These are phyloP conservation scores for Coniochaeta ligniaria DNA, from an alignment of 2,329 filamentous ascomycete species.

Conservation along the genomic window DNA sequence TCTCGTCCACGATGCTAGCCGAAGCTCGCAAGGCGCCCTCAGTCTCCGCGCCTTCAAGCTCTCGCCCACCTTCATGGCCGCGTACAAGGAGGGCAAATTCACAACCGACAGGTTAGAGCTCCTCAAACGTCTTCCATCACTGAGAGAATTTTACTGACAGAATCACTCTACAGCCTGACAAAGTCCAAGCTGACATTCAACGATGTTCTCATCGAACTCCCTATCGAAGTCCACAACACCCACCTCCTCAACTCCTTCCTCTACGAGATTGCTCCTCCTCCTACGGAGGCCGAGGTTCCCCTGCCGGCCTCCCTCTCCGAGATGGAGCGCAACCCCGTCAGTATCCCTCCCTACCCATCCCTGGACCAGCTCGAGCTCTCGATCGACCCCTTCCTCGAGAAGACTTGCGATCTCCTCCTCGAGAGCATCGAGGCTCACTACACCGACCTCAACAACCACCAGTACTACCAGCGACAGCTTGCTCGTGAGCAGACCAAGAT, in stretches of 20 bases:
- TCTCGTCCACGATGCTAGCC: constrained; percentile 90
- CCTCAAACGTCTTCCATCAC: background rate
- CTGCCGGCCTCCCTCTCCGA: constrained; percentile 75
- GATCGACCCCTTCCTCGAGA: constrained; percentile 96
- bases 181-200: constrained; percentile 91
- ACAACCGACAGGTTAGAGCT: constrained; percentile 77
- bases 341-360: constrained; percentile 72
- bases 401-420: constrained; percentile 92
- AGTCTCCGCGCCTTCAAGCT: constrained; percentile 88
- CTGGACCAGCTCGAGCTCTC: constrained; percentile 84
- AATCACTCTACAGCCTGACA: constrained; percentile 61
- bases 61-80: constrained; percentile 78
- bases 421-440: constrained; percentile 98
- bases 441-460: constrained; percentile 98
- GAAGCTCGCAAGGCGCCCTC: constrained; percentile 85
- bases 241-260: constrained; percentile 93
- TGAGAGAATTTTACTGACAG: constrained; percentile 10
- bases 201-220: constrained; percentile 87
- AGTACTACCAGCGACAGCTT: constrained; percentile 89
- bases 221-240: constrained; percentile 89
- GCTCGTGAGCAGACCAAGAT: constrained; percentile 96
- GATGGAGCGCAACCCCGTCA: constrained; percentile 58
- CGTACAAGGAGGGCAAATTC: constrained; percentile 97
- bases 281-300: constrained; percentile 59
- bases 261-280: constrained; percentile 74